Conservation (phyloP, 257 asterid genomes). For the Solanum paucissectum region DNA sequence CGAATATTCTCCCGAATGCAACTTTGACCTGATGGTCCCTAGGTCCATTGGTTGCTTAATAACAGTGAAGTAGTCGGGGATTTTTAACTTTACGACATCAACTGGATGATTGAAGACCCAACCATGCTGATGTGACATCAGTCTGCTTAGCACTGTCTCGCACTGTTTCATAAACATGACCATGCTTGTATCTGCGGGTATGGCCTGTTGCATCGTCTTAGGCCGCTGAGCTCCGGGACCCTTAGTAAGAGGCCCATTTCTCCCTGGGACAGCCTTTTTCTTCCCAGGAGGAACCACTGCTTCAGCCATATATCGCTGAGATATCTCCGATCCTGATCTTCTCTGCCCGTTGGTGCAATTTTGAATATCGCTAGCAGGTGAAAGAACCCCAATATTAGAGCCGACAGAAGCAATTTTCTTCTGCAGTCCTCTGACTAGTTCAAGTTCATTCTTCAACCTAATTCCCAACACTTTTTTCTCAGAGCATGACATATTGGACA, state of each 20-base stretch:
- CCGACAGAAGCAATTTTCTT: constrained; percentile 33
- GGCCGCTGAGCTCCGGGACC: constrained; percentile 25
- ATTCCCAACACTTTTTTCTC: constrained; percentile 50
- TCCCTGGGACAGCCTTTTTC: constrained; percentile 35
- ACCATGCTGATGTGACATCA: constrained; percentile 45
- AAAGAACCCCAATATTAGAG: constrained; percentile 8
- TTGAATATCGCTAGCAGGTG: constrained; percentile 31
- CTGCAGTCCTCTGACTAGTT: constrained; percentile 52
- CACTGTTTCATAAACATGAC: constrained; percentile 60
- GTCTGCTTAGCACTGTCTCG: constrained; percentile 33
- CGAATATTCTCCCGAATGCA: constrained; percentile 42
- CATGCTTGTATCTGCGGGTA: constrained; percentile 23
- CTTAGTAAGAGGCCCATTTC: constrained; percentile 54
- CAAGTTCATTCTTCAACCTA: constrained; percentile 58
- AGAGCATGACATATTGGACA: constrained; percentile 46
- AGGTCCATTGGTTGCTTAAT: constrained; percentile 94
- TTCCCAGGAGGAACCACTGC: constrained; percentile 22
- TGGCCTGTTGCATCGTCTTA: constrained; percentile 27
- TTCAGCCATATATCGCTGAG: constrained; percentile 19
- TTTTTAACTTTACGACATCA: constrained; percentile 47
- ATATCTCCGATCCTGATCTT: constrained; percentile 31
- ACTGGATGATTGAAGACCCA: constrained; percentile 77
- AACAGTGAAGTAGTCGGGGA: constrained; percentile 61
- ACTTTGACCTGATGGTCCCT: constrained; percentile 57
- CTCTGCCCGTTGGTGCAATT: constrained; percentile 31